Evolutionary conservation across 1,284 basidiomycete species (phyloP), one percentile per base, ranked within the genome.

Genomic region (Phlebopus sp.): DNA sequence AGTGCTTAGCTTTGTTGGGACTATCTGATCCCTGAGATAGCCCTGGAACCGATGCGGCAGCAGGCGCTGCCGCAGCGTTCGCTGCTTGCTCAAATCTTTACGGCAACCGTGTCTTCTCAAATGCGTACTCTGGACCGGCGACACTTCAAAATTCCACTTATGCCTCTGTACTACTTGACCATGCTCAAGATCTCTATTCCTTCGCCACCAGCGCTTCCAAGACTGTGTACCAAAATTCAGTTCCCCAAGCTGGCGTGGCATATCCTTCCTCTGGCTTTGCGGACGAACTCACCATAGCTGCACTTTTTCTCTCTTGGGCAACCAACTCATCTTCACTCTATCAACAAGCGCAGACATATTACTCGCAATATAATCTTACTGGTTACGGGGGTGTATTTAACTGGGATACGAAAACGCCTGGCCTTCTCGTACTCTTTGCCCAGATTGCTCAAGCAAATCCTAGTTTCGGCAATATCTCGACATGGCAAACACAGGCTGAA

Each of bases 41-140:
- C 39, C 92, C 93, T 1, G 94, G 94, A 31, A 96, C 94, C 0
- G 94, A 97, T 59, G 91, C 81, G 15, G 90, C 90, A 35, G 90
- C 92, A 0, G 78, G 82, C 25, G 79, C 88, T 10, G 82, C 92
- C 0, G 86, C 90, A 1, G 92, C 93, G 6, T 93, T 97, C 61
- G 81, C 93, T 8, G 81, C 92, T 1, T 92, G 88, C 56, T 85
- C 92, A 0, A 78, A 84, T 50, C 77, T 96, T 25, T 97, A 96
- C 62, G 73, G 81, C 37, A 76, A 76, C 45, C 73, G 69, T 37
- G 57, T 71, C 8, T 81, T 84, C 63, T 72, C 78, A 25, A 63
- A 72, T 21, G 71, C 74, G 36, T 82, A 78, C 47, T 69, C 77
- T 2, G 63, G 69, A 3, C 81, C 85, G 8, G 82, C 86, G 1